Base-by-base conservation (phyloP, 2,329 filamentous ascomycete genomes). In the Trichoderma sp. region DNA sequence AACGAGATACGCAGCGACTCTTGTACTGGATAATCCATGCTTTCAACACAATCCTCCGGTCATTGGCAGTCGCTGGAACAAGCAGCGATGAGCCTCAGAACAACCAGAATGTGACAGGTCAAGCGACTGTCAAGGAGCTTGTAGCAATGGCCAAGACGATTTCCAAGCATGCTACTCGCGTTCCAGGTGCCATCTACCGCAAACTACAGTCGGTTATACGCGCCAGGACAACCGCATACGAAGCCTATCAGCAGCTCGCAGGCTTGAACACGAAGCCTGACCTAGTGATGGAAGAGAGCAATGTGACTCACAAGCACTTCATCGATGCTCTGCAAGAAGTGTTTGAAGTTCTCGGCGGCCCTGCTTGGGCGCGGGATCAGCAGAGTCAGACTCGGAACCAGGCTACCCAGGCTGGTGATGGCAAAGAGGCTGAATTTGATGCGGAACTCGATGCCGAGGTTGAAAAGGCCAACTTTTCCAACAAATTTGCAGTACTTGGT, bases 131-230 rank as follows among this genome's bases (percentile, higher is more conserved):
- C 2, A 71, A 77, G 0, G 74, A 73, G 16, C 75, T 85, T 8
- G 72, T 83, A 4, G 71, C 74, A 4, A 78, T 83, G 71, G 77
- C 80, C 7, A 76, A 76, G n/a, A 76, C 83, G 24, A 82, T 85
- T 55, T 77, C 76, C 0, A 73, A 79, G 55, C 74, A 82, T 72
- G 71, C 78, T 14, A 72, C 73, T 4, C 70, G 74, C 4, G 72
- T 81, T 6, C 81, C 81, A 0, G 43, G 77, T 1, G 68, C 74
- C 47, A 79, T 84, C 27, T 77, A 79, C 3, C 64, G 72, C 1
- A 70, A 83, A 2, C 78, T 85, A 13, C 71, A 74, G 7, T 79
- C 78, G 2, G 77, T 81, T 3, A 83, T 83, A 19, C 21, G 76
- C 10, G 79, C 79, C 7, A 72, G 81, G 29, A 75, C 74, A 0